A percentile compares a stretch with the other conserved stretches of the same genome.
Conservation (phyloP, 2,329 filamentous ascomycete species). For the Phyllosticta paracitricarpa region DNA sequence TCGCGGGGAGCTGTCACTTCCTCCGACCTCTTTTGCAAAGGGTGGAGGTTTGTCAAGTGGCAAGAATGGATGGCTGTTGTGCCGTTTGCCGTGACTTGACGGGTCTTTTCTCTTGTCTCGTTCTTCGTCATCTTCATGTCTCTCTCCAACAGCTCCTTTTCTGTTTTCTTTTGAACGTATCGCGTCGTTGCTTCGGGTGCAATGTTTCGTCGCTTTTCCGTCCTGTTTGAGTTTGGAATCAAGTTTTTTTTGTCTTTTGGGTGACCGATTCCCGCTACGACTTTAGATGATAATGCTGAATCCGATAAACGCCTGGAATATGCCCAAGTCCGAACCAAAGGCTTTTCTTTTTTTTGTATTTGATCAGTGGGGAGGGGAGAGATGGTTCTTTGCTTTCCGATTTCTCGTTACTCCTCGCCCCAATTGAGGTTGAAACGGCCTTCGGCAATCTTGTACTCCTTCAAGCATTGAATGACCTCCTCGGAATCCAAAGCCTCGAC, state of each 20-base stretch:
- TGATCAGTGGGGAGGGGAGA: neutral
- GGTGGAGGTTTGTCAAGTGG: too few relatives aligned
- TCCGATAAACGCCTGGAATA: neutral
- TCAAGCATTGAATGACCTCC: conserved; percentile 60
- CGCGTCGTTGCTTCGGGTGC: too few relatives aligned
- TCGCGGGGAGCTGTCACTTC: too few relatives aligned
- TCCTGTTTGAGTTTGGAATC: neutral
- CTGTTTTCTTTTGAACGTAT: too few relatives aligned
- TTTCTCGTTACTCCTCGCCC: conserved; percentile 39
- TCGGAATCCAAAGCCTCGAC: conserved; percentile 64
- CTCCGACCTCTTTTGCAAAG: too few relatives aligned
- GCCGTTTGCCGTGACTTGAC: too few relatives aligned
- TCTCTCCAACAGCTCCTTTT: too few relatives aligned
- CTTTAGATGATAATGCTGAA: neutral
- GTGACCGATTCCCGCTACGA: neutral
- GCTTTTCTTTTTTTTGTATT: neutral
- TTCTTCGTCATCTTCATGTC: too few relatives aligned
- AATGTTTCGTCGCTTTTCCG: too few relatives aligned
- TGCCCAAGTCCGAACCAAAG: neutral
- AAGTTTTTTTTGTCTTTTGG: too few relatives aligned
- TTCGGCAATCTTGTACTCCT: conserved; percentile 63
- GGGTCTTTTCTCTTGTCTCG: too few relatives aligned
- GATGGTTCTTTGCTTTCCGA: neutral
- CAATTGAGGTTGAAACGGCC: conserved; percentile 75
- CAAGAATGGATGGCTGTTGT: too few relatives aligned